Evolutionary conservation across 768 basidiomycete species (phyloP), one percentile per base, ranked within the genome.

Genomic region (Clavulina sp.): DNA sequence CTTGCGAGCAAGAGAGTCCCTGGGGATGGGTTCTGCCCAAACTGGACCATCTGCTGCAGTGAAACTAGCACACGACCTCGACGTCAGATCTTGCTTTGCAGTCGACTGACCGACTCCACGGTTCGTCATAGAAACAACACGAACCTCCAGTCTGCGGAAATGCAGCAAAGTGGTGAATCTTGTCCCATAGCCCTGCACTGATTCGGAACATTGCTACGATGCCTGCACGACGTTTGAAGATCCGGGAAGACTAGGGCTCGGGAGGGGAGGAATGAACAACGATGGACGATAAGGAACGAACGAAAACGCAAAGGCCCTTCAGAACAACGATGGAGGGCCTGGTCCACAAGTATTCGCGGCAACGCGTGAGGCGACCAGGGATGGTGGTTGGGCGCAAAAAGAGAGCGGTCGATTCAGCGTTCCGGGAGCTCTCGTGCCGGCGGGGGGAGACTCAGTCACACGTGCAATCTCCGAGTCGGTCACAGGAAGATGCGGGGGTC

Each of bases 41-140:
- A 96, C 50, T 84, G 74, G 48, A 95, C 88, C 92, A 99, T 96
- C 68, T 97, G 93, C 66, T 95, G 85, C 19, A 96, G 72, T 0
- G 91, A 95, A 2, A 97, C 92, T 86, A 59, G 7, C 9, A 9
- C 38, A 32, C 13, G 49, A 33, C 34, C 29, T 6, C 13, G 19
- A 5, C 38, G 23, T 36, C 21, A 48, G 18, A 41, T 49, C 41
- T 7, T 18, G 9, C 28, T 5, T 18, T 24, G 46, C 48, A 16
- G 5, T 23, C 19, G 6, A 31, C 7, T 36, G 50, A 53, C 21
- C 16, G 19, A 18, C 49, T 9, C 52, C 23, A 46, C 18, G 48
- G 23, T 28, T 29, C 24, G 30, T 41, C 30, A 24, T 29, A 33
- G 13, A 40, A 13, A 29, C 49, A 26, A 19, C n/a, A 7, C 5